Evolutionary conservation across 2,329 filamentous ascomycete genomes (phyloP), one percentile per base, ranked within the genome.

Genomic region (Zymoseptoria crescenta): DNA sequence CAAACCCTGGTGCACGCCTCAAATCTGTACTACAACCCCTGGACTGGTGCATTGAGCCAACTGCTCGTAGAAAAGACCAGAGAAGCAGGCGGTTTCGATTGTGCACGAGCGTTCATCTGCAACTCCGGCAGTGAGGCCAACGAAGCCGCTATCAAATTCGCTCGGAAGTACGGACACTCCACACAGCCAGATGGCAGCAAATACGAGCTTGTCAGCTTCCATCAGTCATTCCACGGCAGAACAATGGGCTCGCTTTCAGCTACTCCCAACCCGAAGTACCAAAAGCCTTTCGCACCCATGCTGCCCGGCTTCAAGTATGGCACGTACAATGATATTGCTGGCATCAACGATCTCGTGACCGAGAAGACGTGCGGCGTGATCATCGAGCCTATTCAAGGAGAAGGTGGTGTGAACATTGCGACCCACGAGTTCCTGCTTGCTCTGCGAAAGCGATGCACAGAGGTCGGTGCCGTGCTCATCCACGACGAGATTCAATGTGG

Each of bases 401-500:
- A 99, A 77, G 94, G 94, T 16, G 94, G 94, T 65, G 88, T 99
- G 55, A 88, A 93, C 67, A 85, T 89, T 9, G 94, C 90, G 2
- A 87, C 83, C 0, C 84, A 88, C 3, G 89, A 91, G 65, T 99
- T 97, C 74, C 81, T 99, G 24, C 74, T 85, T 24, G 88, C 91
- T 0, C 82, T 99, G n/a, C 90, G 91, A 59, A 83, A 83, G 71
- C 84, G 92, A 60, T 96, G 92, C 75, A 87, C 86, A 58, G 87
- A 91, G 67, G 91, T 96, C 30, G 91, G 90, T 55, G 92, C 93
- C 1, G 84, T 97, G 3, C 79, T 99, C 59, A 88, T 96, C 71
- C 93, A 94, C 74, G 94, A 99, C 70, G 94, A 99, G 79, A 99
- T 99, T 63, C 94, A 99, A 76, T 96, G 91, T 74, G 94, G 94